Percentiles rank a stretch among this genome's conserved stretches.
Evolutionary conservation across 1,284 basidiomycete species (phyloP).

Genomic region (Kalmanozyma brasiliensis): DNA sequence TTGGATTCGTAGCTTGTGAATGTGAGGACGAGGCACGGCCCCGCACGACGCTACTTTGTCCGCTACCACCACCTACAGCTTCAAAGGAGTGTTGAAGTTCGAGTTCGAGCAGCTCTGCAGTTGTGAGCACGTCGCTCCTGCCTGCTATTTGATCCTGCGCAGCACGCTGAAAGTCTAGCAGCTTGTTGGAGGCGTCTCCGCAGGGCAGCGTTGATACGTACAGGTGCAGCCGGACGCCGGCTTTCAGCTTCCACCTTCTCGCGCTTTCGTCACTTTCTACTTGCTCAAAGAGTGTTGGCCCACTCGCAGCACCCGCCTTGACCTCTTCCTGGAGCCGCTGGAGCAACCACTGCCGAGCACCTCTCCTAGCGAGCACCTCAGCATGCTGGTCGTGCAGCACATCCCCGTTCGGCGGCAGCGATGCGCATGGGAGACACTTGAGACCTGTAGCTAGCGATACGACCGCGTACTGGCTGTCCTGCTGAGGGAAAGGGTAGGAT

Average conservation of each 20-base stretch:
- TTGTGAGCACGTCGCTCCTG: neutral
- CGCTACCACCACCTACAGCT: too few species aligned
- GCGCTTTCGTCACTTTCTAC: neutral
- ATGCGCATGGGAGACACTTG: slow-evolving; percentile 80
- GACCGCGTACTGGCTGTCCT: slow-evolving; percentile 11
- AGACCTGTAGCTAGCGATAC: slow-evolving; percentile 84
- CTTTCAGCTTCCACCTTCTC: slow-evolving; percentile 71
- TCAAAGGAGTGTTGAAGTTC: neutral
- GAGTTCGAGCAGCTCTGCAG: slow-evolving; percentile 12
- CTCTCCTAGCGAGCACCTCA: slow-evolving; percentile 84
- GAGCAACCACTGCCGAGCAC: slow-evolving; percentile 82
- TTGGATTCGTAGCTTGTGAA: neutral
- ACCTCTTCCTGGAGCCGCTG: slow-evolving; percentile 73
- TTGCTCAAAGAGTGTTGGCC: slow-evolving; percentile 9
- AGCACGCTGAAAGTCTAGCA: slow-evolving; percentile 39
- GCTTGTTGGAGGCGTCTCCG: slow-evolving; percentile 29
- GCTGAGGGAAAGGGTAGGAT: slow-evolving; percentile 11
- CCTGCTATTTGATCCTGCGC: slow-evolving; percentile 26
- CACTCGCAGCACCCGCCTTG: neutral
- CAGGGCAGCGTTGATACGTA: slow-evolving; percentile 92
- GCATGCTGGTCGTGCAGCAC: slow-evolving; percentile 89
- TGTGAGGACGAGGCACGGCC: slow-evolving; percentile 23
- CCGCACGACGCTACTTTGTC: slow-evolving; percentile 5
- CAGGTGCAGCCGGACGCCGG: slow-evolving; percentile 74
- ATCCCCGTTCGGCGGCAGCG: slow-evolving; percentile 79